Percentiles rank a stretch among this genome's conserved stretches.
phyloP scores from a whole-genome alignment of 2,329 filamentous ascomycete genomes.

The Colletotrichum sp. region DNA sequence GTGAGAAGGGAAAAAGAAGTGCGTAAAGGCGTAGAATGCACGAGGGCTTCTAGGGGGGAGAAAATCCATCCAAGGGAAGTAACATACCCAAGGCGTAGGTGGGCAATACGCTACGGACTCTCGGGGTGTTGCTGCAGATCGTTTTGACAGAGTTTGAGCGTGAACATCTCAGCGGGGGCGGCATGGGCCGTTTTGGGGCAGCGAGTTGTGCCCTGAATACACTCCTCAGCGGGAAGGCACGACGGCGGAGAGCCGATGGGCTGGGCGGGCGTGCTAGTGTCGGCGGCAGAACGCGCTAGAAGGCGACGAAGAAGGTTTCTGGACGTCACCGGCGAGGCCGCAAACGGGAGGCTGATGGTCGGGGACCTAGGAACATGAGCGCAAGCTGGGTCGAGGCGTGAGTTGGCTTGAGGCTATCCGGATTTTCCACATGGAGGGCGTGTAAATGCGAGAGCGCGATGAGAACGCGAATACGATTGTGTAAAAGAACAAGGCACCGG shows the following conservation, averaged over 20 bases:
- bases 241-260: background rate
- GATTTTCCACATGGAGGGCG: constrained; percentile 15
- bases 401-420: background rate
- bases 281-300: constrained; percentile 8
- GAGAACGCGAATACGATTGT: background rate
- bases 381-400: background rate
- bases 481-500: background rate
- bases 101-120: background rate
- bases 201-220: background rate
- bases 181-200: background rate
- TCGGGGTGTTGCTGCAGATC: constrained; percentile 2
- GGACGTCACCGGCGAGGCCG: constrained; percentile 17
- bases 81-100: background rate
- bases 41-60: background rate
- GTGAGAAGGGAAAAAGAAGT: background rate
- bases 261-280: background rate
- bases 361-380: background rate
- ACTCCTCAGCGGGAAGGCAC: background rate
- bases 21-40: background rate
- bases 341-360: constrained; percentile 13
- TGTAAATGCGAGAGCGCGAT: background rate
- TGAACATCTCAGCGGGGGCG: background rate
- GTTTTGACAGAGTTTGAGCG: background rate
- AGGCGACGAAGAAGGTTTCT: constrained; percentile 16
- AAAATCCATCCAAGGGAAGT: background rate